Evolutionary conservation across 768 basidiomycete species (phyloP).

Genomic region (Mycena indigotica): DNA sequence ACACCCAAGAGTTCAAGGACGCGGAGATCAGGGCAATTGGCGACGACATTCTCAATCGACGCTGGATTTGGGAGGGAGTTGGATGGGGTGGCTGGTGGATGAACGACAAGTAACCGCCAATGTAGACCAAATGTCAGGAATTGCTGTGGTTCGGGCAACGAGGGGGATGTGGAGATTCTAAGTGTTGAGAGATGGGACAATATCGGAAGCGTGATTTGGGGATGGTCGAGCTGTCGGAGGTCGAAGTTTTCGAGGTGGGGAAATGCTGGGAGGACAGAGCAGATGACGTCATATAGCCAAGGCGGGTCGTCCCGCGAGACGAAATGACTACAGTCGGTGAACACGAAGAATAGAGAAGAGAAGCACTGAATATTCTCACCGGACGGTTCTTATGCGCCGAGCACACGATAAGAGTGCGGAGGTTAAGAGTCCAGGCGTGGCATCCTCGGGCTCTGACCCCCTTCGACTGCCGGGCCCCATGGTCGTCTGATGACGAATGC

Average conservation of each 20-base stretch:
- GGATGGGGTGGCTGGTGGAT: too few species aligned
- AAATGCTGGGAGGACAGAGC: not conserved
- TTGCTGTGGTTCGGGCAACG: not conserved
- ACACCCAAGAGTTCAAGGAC: not conserved
- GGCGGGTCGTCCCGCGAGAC: not conserved
- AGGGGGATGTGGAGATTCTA: not conserved
- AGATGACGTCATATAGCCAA: not conserved
- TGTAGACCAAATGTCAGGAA: too few species aligned
- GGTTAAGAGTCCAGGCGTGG: not conserved
- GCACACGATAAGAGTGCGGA: not conserved
- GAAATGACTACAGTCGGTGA: not conserved
- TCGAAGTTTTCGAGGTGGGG: not conserved
- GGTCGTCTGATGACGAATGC: too few species aligned
- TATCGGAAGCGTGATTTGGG: not conserved
- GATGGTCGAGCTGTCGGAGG: not conserved
- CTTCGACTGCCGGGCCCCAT: not conserved
- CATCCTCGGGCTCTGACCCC: too few species aligned
- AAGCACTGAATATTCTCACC: not conserved
- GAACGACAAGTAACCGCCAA: too few species aligned
- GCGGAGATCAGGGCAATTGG: not conserved
- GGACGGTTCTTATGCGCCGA: not conserved
- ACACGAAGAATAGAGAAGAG: not conserved
- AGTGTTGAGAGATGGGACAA: not conserved
- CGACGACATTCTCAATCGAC: not conserved
- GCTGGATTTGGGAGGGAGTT: too few species aligned